A percentile compares a stretch with the other conserved stretches of the same genome.
Conservation (phyloP, 2,329 filamentous ascomycete species). For the Pyricularia sp. region DNA sequence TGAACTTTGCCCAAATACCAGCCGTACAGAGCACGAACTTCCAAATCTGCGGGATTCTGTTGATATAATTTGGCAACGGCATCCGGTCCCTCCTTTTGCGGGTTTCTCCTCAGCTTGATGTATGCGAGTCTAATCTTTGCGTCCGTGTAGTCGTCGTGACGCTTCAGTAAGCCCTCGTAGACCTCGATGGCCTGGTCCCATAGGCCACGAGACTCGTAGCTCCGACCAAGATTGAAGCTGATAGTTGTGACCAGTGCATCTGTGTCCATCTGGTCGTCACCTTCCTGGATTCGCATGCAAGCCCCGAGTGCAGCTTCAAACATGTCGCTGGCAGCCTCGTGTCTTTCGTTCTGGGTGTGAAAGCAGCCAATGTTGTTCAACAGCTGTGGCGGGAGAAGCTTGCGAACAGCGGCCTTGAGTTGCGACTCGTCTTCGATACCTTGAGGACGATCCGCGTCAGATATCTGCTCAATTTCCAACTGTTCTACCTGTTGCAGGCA, state of each 20-base stretch:
- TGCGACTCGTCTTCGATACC: conserved; percentile 51
- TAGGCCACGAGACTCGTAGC: conserved; percentile 79
- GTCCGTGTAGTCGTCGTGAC: conserved; percentile 88
- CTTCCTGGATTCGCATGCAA: conserved; percentile 71
- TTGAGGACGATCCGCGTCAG: conserved; percentile 56
- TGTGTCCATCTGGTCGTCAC: conserved; percentile 65
- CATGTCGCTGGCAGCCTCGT: conserved; percentile 69
- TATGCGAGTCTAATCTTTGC: conserved; percentile 83
- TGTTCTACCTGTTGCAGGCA: conserved; percentile 90
- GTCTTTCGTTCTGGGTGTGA: conserved; percentile 79
- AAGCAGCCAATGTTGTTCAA: conserved; percentile 98
- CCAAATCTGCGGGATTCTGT: conserved; percentile 73
- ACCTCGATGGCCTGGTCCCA: conserved; percentile 77
- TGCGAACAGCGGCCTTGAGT: conserved; percentile 54
- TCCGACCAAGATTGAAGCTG: conserved; percentile 90
- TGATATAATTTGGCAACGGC: conserved; percentile 80
- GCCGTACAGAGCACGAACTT: conserved; percentile 86
- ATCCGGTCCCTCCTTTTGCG: conserved; percentile 78
- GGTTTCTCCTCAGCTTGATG: conserved; percentile 72
- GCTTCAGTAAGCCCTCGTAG: conserved; percentile 75
- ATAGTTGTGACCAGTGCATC: conserved; percentile 93
- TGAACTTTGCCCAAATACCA: conserved; percentile 83
- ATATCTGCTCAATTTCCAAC: conserved; percentile 72
- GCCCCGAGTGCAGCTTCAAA: conserved; percentile 89
- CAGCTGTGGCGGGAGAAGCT: conserved; percentile 76